These are phyloP conservation scores for Hypoxylon rickii DNA, from an alignment of 495 filamentous ascomycete genomes.

Conservation along the genomic window DNA sequence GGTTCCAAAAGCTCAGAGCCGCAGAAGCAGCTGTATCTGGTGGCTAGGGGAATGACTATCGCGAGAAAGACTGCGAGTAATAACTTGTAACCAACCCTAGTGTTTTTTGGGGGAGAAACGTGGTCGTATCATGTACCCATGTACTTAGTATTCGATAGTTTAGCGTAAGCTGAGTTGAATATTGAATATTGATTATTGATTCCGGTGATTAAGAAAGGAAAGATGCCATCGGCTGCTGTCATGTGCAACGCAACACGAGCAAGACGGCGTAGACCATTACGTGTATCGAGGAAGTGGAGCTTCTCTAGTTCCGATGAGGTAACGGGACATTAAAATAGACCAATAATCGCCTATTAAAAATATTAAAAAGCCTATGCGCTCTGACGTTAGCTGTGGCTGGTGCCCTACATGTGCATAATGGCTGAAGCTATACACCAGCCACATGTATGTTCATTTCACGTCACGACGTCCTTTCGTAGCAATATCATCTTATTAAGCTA, in stretches of 20 bases:
- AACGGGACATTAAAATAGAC: no score
- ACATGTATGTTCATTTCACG: no score
- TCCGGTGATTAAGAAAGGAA: no score
- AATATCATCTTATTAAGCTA: no score
- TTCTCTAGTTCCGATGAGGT: background rate
- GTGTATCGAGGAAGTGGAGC: constrained; percentile 25
- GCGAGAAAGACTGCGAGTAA: no score
- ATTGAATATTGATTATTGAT: no score
- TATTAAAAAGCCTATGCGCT: no score
- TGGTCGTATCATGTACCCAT: no score
- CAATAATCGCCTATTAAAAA: no score
- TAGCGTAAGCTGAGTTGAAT: background rate
- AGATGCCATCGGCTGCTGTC: background rate
- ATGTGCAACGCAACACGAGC: constrained; percentile 5
- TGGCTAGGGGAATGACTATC: constrained; percentile 8
- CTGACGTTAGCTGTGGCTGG: constrained; percentile 10
- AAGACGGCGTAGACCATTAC: constrained; percentile 24
- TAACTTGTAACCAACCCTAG: no score
- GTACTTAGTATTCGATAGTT: background rate
- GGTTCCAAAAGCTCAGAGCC: constrained; percentile 31
- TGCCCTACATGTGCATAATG: no score
- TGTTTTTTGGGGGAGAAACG: no score
- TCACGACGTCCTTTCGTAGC: background rate
- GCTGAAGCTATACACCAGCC: background rate
- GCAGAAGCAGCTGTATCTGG: constrained; percentile 19